Evolutionary conservation across 306 rosid species (phyloP), one percentile per base, ranked within the genome.

Genomic region (Sesbania bispinosa): DNA sequence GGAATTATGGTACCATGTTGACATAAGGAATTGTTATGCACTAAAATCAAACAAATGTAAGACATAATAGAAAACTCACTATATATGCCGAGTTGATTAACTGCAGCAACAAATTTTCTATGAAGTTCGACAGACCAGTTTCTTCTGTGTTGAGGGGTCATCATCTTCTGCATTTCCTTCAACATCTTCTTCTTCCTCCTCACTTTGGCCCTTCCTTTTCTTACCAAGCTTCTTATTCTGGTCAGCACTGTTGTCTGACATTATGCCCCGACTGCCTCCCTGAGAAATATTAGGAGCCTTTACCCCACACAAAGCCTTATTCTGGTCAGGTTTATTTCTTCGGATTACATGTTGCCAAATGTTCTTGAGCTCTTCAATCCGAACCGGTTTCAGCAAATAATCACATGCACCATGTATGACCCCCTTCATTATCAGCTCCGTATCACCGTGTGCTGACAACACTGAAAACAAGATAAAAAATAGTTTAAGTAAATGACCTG

Each of bases 301-400:
- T 6, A 75, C 85, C 10, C 79, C 86, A 38, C 36, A 67, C 54
- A 78, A 73, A 10, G 57, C 29, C 75, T 82, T 84, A 7, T 33
- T 82, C 53, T 76, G 86, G n/a, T n/a, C 80, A 13, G 39, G 27
- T 74, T 74, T 89, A 73, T 79, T 89, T 76, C 84, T 78, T 18
- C 98, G 88, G 26, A 89, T 21, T 3, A 92, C 95, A 69, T 92
- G 98, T 57, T 92, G 98, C 98, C 98, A 92, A 35, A 92, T 86
- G 85, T 92, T 92, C 81, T 83, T 86, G 62, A 92, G 88, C 90
- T 89, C 92, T 80, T 89, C 92, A 13, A 85, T 79, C 41, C 96
- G 85, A 74, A 88, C 89, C 0, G 96, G 96, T 72, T 92, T 89
- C 80, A 92, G 72, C 83, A 89, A 59, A 83, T 89, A 89, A 84